Evolutionary conservation across 495 filamentous ascomycete species (phyloP), one percentile per base, ranked within the genome.

Genomic region (Hypoxylon intermedium): DNA sequence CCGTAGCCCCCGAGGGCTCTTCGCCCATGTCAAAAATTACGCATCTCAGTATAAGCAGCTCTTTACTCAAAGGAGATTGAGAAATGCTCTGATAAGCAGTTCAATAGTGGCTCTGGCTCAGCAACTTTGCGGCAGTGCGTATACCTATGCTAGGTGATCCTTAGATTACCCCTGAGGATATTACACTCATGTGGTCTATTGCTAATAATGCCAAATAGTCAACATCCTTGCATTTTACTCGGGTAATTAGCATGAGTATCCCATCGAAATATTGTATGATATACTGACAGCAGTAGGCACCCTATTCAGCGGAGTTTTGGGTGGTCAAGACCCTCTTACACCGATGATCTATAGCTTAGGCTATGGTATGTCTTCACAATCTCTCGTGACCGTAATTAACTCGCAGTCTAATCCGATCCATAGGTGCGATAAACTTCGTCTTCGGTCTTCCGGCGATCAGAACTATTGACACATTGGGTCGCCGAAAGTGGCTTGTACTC

Each of bases 381-480:
- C 24, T 16, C 11, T 50, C 7, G 50, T 41, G 5, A 3, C 15
- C 2, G 9, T 5, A 6, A 15, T 13, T 23, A 9, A 21, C 36
- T 15, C 28, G 43, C 21, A 15, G 51, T 23, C 30, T n/a, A 45
- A 31, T 12, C 13, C n/a, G 2, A 33, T 5, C 20, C 7, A 15
- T 11, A 71, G 88, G 88, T 5, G 73, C 88, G 9, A 81, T 89
- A 37, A 90, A 90, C 66, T 90, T 85, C 73, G 65, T 89, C 30
- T 89, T 89, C 53, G 85, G 87, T 2, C 78, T 90, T 18, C 88
- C 87, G 0, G 88, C 88, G 18, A 74, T 91, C 31, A 85, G 84
- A 69, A 89, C 86, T 1, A 91, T 91, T 57, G 88, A 91, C 66
- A 89, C 86, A 1, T 87, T 89, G 50, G 88, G 88, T 5, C 82